A percentile compares a stretch with the other conserved stretches of the same genome.
Conservation (phyloP, 768 basidiomycete genomes). For the Sutorius australiensis region DNA sequence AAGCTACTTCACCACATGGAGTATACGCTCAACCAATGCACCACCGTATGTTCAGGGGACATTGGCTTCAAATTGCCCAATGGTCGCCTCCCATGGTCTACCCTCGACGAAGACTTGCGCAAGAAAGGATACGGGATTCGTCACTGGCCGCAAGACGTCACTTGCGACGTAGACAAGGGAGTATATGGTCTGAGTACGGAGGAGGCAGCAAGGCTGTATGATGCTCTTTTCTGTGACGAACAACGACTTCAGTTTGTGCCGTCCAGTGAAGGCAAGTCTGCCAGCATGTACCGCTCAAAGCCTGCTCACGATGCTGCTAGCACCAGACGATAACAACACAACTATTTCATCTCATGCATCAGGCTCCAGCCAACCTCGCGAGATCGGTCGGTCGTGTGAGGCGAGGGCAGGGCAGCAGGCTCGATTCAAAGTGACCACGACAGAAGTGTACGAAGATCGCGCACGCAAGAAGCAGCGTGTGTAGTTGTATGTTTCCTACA, state of each 20-base stretch:
- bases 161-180: conserved; percentile 1
- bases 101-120: no score
- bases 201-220: no score
- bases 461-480: neutral
- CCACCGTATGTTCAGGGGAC: neutral
- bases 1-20: neutral
- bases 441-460: neutral
- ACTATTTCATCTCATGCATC: neutral
- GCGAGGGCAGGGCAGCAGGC: no score
- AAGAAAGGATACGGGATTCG: conserved; percentile 1
- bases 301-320: neutral
- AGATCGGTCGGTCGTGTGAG: neutral
- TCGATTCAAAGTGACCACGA: conserved; percentile 1
- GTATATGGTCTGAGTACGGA: no score
- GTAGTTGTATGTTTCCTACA: no score
- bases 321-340: neutral
- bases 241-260: neutral
- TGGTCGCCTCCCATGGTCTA: conserved; percentile 6
- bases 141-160: conserved; percentile 6
- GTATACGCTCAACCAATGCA: neutral
- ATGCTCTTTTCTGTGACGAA: conserved; percentile 3
- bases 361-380: neutral
- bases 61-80: conserved; percentile 5
- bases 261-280: neutral
- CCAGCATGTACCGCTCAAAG: neutral